phyloP scores from a whole-genome alignment of 2,329 filamentous ascomycete species.

The Colletotrichum aenigma region DNA sequence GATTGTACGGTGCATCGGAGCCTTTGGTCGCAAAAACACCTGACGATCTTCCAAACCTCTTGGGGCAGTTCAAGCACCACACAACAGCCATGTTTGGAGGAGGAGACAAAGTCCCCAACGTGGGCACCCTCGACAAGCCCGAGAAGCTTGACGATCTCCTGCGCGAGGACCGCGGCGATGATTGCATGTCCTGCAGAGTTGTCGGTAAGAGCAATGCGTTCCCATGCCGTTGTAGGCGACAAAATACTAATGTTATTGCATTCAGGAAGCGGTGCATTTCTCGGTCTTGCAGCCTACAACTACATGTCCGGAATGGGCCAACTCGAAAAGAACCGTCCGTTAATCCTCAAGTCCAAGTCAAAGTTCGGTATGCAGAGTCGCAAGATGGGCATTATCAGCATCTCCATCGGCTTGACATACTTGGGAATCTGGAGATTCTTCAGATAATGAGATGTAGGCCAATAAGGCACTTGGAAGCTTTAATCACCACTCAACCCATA shows the following conservation, averaged over 20 bases:
- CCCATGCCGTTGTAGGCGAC: not conserved
- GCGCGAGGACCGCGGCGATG: constrained; percentile 60
- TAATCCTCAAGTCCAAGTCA: constrained; percentile 71
- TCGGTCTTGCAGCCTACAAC: constrained; percentile 78
- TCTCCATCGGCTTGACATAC: constrained; percentile 71
- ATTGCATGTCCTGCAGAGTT: constrained; percentile 75
- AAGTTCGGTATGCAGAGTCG: constrained; percentile 76
- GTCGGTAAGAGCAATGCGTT: constrained; percentile 59
- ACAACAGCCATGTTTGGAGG: constrained; percentile 39
- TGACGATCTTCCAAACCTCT: not conserved
- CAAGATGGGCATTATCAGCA: constrained; percentile 67
- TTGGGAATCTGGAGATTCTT: constrained; percentile 74
- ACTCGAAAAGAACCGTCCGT: constrained; percentile 67
- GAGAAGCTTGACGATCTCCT: constrained; percentile 65
- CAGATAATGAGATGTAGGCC: constrained; percentile 43
- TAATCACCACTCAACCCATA: not conserved
- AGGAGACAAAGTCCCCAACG: constrained; percentile 51
- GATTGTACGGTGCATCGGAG: not conserved
- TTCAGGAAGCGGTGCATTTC: constrained; percentile 74
- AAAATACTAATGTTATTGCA: not conserved
- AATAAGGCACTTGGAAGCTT: not conserved
- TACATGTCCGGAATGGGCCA: constrained; percentile 77
- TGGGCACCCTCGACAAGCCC: constrained; percentile 61
- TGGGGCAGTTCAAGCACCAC: not conserved
- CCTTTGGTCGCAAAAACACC: not conserved